Evolutionary conservation across 1,284 basidiomycete species (phyloP).

Genomic region (Gomphus sp.): DNA sequence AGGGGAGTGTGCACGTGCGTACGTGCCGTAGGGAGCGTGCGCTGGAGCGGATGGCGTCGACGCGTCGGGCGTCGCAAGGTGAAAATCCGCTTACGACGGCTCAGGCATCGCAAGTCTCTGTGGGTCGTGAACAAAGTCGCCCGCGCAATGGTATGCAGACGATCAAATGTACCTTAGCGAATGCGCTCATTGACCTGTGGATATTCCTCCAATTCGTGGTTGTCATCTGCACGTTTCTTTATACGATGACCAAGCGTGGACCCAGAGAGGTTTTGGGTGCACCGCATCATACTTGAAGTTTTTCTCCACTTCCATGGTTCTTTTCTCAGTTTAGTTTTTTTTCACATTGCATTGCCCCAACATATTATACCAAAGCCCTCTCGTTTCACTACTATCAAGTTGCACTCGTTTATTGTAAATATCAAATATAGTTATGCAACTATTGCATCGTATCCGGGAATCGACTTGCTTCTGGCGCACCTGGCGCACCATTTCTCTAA

Average conservation of each 20-base stretch:
- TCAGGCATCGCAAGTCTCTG: background rate
- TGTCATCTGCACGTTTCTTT: constrained; percentile 65
- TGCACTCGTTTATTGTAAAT: background rate
- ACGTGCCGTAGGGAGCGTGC: constrained; percentile 8
- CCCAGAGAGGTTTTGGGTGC: constrained; percentile 53
- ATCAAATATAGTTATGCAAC: background rate
- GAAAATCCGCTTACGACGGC: background rate
- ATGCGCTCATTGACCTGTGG: constrained; percentile 50
- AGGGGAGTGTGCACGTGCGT: background rate
- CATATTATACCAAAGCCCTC: background rate
- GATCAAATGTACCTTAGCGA: background rate
- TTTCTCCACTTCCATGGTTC: background rate
- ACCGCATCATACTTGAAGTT: constrained; percentile 1
- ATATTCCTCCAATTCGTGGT: constrained; percentile 70
- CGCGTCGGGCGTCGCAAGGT: background rate
- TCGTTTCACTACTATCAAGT: background rate
- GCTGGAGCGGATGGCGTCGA: constrained; percentile 2
- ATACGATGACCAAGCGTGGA: constrained; percentile 66
- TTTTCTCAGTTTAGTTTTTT: background rate
- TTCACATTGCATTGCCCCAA: background rate
- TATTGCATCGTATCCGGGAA: background rate
- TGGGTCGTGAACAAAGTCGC: background rate
- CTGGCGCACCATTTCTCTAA: background rate
- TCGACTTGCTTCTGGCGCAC: background rate
- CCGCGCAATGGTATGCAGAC: background rate